These are phyloP conservation scores for Zygotorulaspora danielsina DNA, from an alignment of 805 yeast genomes.

Conservation along the genomic window DNA sequence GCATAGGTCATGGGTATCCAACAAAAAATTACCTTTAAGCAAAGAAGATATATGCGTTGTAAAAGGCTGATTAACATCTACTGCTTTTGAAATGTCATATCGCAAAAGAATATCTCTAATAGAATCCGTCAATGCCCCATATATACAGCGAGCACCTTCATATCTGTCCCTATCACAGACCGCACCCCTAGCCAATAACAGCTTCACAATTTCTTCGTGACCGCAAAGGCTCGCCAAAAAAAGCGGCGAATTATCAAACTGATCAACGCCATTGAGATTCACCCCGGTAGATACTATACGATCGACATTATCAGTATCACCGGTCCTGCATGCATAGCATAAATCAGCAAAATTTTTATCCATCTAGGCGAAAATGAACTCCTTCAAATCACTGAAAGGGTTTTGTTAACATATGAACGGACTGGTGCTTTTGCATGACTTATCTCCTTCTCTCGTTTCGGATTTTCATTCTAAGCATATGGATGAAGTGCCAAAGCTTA, in stretches of 20 bases:
- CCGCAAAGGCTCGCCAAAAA: constrained; percentile 74
- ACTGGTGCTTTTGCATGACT: background rate
- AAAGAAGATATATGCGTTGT: constrained; percentile 59
- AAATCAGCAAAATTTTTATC: constrained; percentile 42
- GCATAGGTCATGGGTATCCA: constrained; percentile 27
- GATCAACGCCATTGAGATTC: constrained; percentile 49
- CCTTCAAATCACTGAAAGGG: background rate
- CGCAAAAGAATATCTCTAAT: constrained; percentile 56
- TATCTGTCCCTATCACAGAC: constrained; percentile 76
- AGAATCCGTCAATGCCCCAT: constrained; percentile 69
- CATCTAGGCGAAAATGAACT: constrained; percentile 6
- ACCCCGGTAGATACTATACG: constrained; percentile 50
- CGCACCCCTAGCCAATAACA: constrained; percentile 63
- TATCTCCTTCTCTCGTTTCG: background rate
- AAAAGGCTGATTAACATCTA: constrained; percentile 66
- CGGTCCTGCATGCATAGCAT: constrained; percentile 63
- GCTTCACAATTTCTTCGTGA: constrained; percentile 57
- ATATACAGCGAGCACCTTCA: constrained; percentile 73
- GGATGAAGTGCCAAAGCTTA: no score
- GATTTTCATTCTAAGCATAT: background rate
- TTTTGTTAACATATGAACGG: background rate
- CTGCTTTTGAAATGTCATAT: constrained; percentile 63
- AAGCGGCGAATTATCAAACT: constrained; percentile 72
- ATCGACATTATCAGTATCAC: constrained; percentile 64
- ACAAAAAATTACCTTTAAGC: constrained; percentile 15